Base-by-base conservation (phyloP, 257 asterid genomes). In the Nicotiana tabacum region DNA sequence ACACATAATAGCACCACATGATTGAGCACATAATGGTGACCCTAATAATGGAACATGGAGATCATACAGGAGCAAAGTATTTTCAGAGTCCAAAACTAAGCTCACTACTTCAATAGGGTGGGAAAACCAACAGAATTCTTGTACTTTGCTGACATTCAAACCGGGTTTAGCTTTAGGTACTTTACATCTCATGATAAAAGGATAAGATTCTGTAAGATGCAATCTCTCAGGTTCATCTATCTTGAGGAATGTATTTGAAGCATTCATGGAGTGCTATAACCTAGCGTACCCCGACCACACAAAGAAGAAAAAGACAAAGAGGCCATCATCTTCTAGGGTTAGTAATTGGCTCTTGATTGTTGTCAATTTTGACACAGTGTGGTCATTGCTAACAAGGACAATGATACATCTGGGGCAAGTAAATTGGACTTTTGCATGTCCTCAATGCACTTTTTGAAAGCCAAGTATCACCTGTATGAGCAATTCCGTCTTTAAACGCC, bases 401-500 rank as follows among this genome's bases (percentile, higher is more conserved):
- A 21, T 61, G 27, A 61, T 61, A 24, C 33, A 61, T n/a, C 67
- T 24, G 16, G 33, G 67, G 67, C 17, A 2, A 61, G 33, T 61
- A n/a, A 61, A 21, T 61, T 61, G 33, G 67, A 61, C 33, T 61
- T 61, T 61, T 21, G 67, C 67, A 61, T 9, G 16, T 21, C 33
- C 33, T 3, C 67, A 76, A 69, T 57, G 76, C 83, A 83, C 77
- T 67, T 66, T 32, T 39, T 32, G 18, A 57, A 81, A 35, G 74
- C 48, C 82, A 85, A 64, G 64, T 16, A 30, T 89, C 81, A 95
- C 99, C 98, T 95, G 99, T 88, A 95, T 91, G 80, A 95, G 97
- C 87, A 95, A 88, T 89, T 95, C 99, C 16, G 99, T 95, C 87
- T 95, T 95, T 81, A 95, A 89, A 64, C 99, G 98, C 91, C 99